These are phyloP conservation scores for Diophrys sp. DNA, from an alignment of 73 alveolate genomes.

Conservation along the genomic window DNA sequence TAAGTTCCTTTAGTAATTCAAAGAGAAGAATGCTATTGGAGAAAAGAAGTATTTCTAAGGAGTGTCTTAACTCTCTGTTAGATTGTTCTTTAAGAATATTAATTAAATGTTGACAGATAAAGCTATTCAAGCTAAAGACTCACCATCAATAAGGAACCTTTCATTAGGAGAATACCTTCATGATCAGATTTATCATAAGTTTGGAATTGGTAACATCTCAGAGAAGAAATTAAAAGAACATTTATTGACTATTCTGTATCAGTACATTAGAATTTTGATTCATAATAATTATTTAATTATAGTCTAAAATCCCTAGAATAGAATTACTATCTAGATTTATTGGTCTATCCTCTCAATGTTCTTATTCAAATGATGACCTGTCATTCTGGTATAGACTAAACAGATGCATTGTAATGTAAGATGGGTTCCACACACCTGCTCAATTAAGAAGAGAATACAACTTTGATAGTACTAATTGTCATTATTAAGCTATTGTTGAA, in stretches of 20 bases:
- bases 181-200: not conserved
- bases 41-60: constrained; percentile 3
- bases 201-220: not conserved
- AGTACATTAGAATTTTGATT: too few species aligned
- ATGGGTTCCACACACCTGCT: not conserved
- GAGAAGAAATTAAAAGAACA: constrained; percentile 8
- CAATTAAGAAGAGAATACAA: not conserved
- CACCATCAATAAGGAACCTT: not conserved
- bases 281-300: too few species aligned
- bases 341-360: not conserved
- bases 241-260: not conserved
- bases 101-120: not conserved
- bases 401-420: not conserved
- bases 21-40: not conserved
- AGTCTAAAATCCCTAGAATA: too few species aligned
- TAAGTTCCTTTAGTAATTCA: not conserved
- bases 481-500: not conserved
- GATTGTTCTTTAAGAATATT: not conserved
- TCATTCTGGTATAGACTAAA: constrained; percentile 2
- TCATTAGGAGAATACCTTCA: not conserved
- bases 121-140: not conserved
- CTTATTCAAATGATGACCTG: constrained; percentile 4
- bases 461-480: not conserved
- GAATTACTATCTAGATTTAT: constrained; percentile 1
- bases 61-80: not conserved